Conservation (phyloP, 768 basidiomycete genomes). For the Podaxis carcinomalis region DNA sequence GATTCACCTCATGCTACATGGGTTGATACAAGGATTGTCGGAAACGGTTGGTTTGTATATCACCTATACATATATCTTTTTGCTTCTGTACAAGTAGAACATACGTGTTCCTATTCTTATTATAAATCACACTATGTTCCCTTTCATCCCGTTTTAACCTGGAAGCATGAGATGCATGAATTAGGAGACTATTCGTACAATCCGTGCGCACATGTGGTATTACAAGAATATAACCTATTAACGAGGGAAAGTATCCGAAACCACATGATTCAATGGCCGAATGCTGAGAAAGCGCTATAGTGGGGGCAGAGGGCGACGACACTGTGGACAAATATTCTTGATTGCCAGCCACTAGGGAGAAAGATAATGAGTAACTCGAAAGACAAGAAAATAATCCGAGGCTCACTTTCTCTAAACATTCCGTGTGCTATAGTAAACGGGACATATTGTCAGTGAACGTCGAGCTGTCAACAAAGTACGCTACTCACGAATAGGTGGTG, state of each 20-base stretch:
- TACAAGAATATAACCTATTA: conserved; percentile 7
- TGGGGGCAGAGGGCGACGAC: conserved; percentile 79
- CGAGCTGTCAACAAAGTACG: neutral
- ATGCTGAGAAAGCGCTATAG: conserved; percentile 36
- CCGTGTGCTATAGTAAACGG: conserved; percentile 58
- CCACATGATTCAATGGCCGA: neutral
- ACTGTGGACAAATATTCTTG: conserved; percentile 93
- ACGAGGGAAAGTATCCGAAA: neutral
- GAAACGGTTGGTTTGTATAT: neutral
- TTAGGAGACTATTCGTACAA: neutral
- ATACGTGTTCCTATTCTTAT: neutral
- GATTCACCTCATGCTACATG: neutral
- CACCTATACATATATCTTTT: neutral
- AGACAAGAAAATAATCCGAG: neutral
- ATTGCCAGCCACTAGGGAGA: conserved; percentile 63
- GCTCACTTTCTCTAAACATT: conserved; percentile 75
- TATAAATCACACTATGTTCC: neutral
- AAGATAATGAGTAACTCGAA: conserved; percentile 12
- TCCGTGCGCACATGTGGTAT: neutral
- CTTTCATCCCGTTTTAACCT: neutral
- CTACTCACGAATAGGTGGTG: conserved; percentile 79
- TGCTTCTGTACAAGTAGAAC: neutral
- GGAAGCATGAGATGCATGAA: neutral
- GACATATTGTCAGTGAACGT: neutral
- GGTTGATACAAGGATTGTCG: neutral